Conservation (phyloP, 2,329 filamentous ascomycete species). For the Xylaria sp. region DNA sequence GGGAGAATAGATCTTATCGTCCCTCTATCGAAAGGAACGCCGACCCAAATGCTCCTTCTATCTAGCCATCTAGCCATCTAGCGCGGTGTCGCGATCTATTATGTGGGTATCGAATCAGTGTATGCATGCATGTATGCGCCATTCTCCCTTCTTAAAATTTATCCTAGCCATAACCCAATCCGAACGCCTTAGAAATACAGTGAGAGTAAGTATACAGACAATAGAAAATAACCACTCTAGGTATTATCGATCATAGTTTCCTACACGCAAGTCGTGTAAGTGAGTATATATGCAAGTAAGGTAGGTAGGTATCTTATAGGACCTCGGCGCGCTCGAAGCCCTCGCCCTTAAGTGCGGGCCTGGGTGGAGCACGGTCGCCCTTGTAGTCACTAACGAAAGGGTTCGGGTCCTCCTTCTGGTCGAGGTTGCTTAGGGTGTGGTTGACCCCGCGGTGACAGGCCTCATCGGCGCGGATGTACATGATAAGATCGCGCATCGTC, state of each 20-base stretch:
- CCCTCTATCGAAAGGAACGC: constrained; percentile 23
- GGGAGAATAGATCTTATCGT: constrained; percentile 28
- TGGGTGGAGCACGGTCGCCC: constrained; percentile 73
- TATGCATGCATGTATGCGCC: not conserved
- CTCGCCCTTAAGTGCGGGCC: constrained; percentile 69
- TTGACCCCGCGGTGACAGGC: constrained; percentile 94
- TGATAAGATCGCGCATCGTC: constrained; percentile 85
- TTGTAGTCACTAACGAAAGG: constrained; percentile 89
- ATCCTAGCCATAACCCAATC: not conserved
- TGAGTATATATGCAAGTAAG: too few species aligned
- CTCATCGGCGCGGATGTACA: constrained; percentile 92
- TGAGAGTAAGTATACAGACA: constrained; percentile 16
- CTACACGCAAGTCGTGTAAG: not conserved
- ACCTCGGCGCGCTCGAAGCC: constrained; percentile 90
- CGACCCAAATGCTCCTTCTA: constrained; percentile 22
- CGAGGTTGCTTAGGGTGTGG: constrained; percentile 89
- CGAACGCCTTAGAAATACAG: constrained; percentile 21
- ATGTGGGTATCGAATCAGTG: constrained; percentile 27
- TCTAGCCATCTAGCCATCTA: constrained; percentile 28
- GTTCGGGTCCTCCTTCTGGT: constrained; percentile 89
- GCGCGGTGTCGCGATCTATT: constrained; percentile 32
- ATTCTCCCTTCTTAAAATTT: constrained; percentile 2
- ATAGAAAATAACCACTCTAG: constrained; percentile 5
- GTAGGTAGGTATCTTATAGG: constrained; percentile 58
- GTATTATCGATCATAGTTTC: not conserved